Conservation (phyloP, 805 yeast genomes). For the Barnettozyma sp. region DNA sequence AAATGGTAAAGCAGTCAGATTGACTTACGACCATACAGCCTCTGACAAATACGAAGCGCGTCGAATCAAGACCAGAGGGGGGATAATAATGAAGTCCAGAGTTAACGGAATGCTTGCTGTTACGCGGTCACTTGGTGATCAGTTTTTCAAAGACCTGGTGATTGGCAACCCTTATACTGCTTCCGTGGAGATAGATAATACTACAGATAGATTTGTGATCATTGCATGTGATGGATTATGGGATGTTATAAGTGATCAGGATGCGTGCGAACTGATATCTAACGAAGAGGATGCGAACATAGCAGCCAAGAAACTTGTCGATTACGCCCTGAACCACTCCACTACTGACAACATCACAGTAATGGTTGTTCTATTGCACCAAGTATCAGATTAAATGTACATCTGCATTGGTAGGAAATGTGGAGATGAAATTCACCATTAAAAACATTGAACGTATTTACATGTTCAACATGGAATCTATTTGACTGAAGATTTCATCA, state of each 20-base stretch:
- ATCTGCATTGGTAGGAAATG: too few species aligned
- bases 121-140: slow-evolving; percentile 87
- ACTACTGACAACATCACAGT: slow-evolving; percentile 92
- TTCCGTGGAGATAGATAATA: slow-evolving; percentile 57
- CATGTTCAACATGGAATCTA: slow-evolving; percentile 6
- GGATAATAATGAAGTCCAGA: slow-evolving; percentile 79
- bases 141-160: slow-evolving; percentile 84
- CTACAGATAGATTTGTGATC: slow-evolving; percentile 69
- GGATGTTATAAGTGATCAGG: slow-evolving; percentile 86
- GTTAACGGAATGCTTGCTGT: slow-evolving; percentile 96
- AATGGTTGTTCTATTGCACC: slow-evolving; percentile 58
- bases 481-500: slow-evolving; percentile 1
- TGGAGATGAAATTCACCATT: too few species aligned
- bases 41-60: slow-evolving; percentile 70
- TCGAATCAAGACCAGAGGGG: slow-evolving; percentile 75
- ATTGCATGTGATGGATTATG: slow-evolving; percentile 95
- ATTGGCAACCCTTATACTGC: slow-evolving; percentile 92
- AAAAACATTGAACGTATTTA: slow-evolving; percentile 18
- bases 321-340: slow-evolving; percentile 65
- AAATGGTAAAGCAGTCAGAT: slow-evolving; percentile 63
- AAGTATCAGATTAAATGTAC: slow-evolving; percentile 5
- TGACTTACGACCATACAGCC: slow-evolving; percentile 93
- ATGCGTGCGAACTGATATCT: slow-evolving; percentile 68
- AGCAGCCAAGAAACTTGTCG: slow-evolving; percentile 63
- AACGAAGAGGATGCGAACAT: slow-evolving; percentile 48